Percentiles rank a stretch among this genome's conserved stretches.
phyloP scores from a whole-genome alignment of 805 yeast species.

The Candida oleophila region DNA sequence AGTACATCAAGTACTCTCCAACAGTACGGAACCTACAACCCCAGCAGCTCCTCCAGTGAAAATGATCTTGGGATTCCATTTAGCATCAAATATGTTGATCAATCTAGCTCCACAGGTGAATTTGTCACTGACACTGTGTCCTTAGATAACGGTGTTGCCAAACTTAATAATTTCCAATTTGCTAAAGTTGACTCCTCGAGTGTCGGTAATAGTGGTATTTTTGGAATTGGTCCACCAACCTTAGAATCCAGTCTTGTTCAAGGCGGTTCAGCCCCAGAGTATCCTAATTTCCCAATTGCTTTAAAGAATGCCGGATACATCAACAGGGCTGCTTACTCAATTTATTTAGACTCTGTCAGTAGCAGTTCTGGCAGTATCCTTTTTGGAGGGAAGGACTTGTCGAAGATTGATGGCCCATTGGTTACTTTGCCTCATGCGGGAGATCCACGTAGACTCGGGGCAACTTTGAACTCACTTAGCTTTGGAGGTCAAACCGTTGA shows the following conservation, averaged over 20 bases:
- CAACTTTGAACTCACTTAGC: slow-evolving; percentile 41
- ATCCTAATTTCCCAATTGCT: slow-evolving; percentile 18
- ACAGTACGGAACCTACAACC: slow-evolving; percentile 1
- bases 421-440: slow-evolving; percentile 9
- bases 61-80: slow-evolving; percentile 3
- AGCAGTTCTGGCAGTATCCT: slow-evolving; percentile 20
- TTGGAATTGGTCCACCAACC: slow-evolving; percentile 4
- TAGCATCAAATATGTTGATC: slow-evolving; percentile 1
- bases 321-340: slow-evolving; percentile 20
- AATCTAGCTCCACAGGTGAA: neutral
- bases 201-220: neutral
- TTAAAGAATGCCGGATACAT: slow-evolving; percentile 25
- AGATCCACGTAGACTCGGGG: slow-evolving; percentile 38
- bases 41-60: neutral
- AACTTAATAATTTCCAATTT: slow-evolving; percentile 5
- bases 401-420: slow-evolving; percentile 19
- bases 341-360: slow-evolving; percentile 20
- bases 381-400: slow-evolving; percentile 30
- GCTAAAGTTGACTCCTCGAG: neutral
- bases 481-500: slow-evolving; percentile 11
- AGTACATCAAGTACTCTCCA: neutral
- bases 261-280: slow-evolving; percentile 1
- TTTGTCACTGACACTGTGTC: slow-evolving; percentile 3
- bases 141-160: slow-evolving; percentile 1
- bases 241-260: neutral